These are phyloP conservation scores for Leptomonas pyrrhocoris DNA, from an alignment of 208 protist genomes.

Conservation along the genomic window DNA sequence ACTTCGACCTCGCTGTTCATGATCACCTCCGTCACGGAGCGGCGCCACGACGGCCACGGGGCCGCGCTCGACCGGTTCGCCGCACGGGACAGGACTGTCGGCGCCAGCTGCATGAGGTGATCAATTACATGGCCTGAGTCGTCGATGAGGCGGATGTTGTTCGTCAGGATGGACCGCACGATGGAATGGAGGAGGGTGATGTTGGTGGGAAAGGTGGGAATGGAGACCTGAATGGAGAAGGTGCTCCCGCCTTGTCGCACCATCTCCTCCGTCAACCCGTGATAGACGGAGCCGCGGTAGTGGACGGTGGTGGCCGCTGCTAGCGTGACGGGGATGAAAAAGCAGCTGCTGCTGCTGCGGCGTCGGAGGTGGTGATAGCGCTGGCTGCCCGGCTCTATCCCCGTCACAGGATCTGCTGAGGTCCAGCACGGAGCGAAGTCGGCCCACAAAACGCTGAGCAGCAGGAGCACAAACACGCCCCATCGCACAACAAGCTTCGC, in stretches of 20 bases:
- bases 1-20: conserved; percentile 42
- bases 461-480: conserved; percentile 3
- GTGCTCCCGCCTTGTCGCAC: conserved; percentile 51
- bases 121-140: conserved; percentile 33
- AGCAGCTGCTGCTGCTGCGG: too few species aligned
- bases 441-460: conserved; percentile 10
- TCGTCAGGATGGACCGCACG: conserved; percentile 42
- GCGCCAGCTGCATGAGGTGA: conserved; percentile 4
- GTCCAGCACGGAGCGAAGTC: conserved; percentile 1
- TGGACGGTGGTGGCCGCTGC: conserved; percentile 47
- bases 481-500: background rate
- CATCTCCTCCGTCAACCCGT: conserved; percentile 47
- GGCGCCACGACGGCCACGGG: conserved; percentile 19
- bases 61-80: background rate
- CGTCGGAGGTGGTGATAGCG: too few species aligned
- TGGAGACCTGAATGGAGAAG: conserved; percentile 55
- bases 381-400: background rate
- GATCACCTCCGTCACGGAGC: conserved; percentile 36
- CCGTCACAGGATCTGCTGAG: too few species aligned
- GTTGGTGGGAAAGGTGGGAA: conserved; percentile 63
- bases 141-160: conserved; percentile 49
- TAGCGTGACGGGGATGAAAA: conserved; percentile 12
- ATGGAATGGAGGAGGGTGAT: conserved; percentile 31
- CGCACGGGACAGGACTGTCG: background rate
- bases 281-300: conserved; percentile 72